Percentiles rank a stretch among this genome's conserved stretches.
These are phyloP conservation scores for Cutaneotrichosporon sp. DNA, from an alignment of 1,284 basidiomycete genomes.

Conservation along the genomic window DNA sequence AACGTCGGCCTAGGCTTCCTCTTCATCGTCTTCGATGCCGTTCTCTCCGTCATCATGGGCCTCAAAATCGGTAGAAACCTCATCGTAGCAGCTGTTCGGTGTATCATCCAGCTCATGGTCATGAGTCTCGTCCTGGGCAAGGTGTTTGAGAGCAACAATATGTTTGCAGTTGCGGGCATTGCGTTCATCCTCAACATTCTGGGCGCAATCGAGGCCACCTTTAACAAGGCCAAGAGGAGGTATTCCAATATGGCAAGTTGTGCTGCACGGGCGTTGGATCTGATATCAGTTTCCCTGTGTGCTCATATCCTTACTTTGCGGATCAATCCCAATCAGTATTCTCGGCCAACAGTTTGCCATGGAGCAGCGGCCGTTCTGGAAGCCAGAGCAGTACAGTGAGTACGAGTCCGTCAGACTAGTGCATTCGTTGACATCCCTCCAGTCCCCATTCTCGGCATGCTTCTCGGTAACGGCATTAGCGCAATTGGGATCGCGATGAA, in stretches of 20 bases:
- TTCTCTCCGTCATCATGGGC: constrained; percentile 60
- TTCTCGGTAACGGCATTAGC: constrained; percentile 72
- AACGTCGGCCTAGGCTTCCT: constrained; percentile 69
- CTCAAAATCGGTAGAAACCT: constrained; percentile 67
- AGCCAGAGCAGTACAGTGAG: constrained; percentile 70
- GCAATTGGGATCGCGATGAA: constrained; percentile 65
- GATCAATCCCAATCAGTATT: constrained; percentile 73
- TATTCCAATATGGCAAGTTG: constrained; percentile 66
- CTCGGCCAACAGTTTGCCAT: constrained; percentile 72
- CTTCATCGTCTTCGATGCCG: constrained; percentile 57
- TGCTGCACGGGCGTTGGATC: background rate
- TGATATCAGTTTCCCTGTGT: constrained; percentile 66
- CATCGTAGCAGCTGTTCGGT: constrained; percentile 64
- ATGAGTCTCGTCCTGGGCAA: constrained; percentile 65
- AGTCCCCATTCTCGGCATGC: constrained; percentile 85
- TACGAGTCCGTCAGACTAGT: too few relatives aligned
- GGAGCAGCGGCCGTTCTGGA: constrained; percentile 71
- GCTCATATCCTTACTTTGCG: constrained; percentile 63
- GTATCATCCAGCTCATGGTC: constrained; percentile 67
- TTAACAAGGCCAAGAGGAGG: constrained; percentile 70
- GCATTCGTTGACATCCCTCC: constrained; percentile 5
- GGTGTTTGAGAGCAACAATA: constrained; percentile 68
- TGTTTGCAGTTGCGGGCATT: constrained; percentile 68
- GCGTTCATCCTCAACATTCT: constrained; percentile 68
- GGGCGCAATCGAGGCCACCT: constrained; percentile 56